A percentile compares a stretch with the other conserved stretches of the same genome.
These are phyloP conservation scores for Epichloe sylvatica DNA, from an alignment of 2,329 filamentous ascomycete species.

Conservation along the genomic window DNA sequence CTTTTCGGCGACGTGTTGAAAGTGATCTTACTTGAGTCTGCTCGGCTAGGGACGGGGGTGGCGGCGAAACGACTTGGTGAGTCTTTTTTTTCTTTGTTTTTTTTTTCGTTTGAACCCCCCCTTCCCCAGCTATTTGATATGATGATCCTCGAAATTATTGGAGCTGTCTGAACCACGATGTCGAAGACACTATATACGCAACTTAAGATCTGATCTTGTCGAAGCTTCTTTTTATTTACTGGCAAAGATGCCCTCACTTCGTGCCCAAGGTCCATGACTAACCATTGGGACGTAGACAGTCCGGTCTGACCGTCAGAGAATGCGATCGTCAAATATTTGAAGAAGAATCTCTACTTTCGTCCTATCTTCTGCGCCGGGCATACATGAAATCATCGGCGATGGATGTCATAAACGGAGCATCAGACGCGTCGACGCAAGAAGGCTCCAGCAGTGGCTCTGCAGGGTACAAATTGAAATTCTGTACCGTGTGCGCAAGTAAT, in stretches of 20 bases:
- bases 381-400: constrained; percentile 11
- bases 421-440: constrained; percentile 22
- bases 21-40: neutral
- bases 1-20: constrained; percentile 4
- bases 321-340: neutral
- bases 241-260: neutral
- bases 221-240: neutral
- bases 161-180: constrained; percentile 61
- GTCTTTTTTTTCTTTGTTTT: neutral
- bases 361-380: neutral
- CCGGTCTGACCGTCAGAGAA: neutral
- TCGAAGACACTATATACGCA: constrained; percentile 48
- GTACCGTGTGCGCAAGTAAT: constrained; percentile 97
- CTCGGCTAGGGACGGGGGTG: too few relatives aligned
- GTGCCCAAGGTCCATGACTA: neutral
- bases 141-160: constrained; percentile 44
- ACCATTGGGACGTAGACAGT: neutral
- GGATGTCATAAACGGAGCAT: constrained; percentile 30
- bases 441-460: constrained; percentile 35
- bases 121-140: constrained; percentile 14
- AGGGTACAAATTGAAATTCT: constrained; percentile 87
- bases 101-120: neutral
- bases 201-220: constrained; percentile 17
- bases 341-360: neutral
- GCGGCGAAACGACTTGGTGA: neutral